Evolutionary conservation across 2,329 filamentous ascomycete species (phyloP).

Genomic region (Fusarium succisae): DNA sequence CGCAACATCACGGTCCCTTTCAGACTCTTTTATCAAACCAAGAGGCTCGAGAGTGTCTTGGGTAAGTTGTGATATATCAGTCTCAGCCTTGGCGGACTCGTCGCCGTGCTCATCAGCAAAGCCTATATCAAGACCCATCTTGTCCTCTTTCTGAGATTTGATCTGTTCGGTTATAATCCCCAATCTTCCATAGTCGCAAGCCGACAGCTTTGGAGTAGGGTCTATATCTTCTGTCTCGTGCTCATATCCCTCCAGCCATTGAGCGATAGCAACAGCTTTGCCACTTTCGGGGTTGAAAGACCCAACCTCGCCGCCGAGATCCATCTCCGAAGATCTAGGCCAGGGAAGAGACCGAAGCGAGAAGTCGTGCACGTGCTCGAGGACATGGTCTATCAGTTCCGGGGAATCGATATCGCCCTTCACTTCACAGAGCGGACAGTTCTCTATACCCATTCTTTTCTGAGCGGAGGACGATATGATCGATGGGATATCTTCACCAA

Average conservation of each 20-base stretch:
- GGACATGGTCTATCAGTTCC: neutral
- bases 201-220: rapidly evolving
- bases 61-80: rapidly evolving
- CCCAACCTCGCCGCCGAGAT: neutral
- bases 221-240: neutral
- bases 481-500: rapidly evolving
- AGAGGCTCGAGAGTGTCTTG: neutral
- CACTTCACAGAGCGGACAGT: neutral
- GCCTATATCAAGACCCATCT: rapidly evolving
- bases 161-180: rapidly evolving
- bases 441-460: neutral
- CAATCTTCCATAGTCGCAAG: neutral
- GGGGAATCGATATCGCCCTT: rapidly evolving
- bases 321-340: neutral
- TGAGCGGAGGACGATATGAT: neutral
- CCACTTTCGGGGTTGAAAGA: rapidly evolving
- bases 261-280: rapidly evolving
- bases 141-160: rapidly evolving
- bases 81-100: neutral
- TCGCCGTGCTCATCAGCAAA: neutral
- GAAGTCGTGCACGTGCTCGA: neutral
- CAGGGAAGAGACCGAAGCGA: neutral
- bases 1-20: neutral
- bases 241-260: neutral
- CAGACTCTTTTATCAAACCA: no score